Percentiles rank a stretch among this genome's conserved stretches.
Evolutionary conservation across 371 early-diverging fungal species (phyloP).

Genomic region (Rhizopus microsporus): DNA sequence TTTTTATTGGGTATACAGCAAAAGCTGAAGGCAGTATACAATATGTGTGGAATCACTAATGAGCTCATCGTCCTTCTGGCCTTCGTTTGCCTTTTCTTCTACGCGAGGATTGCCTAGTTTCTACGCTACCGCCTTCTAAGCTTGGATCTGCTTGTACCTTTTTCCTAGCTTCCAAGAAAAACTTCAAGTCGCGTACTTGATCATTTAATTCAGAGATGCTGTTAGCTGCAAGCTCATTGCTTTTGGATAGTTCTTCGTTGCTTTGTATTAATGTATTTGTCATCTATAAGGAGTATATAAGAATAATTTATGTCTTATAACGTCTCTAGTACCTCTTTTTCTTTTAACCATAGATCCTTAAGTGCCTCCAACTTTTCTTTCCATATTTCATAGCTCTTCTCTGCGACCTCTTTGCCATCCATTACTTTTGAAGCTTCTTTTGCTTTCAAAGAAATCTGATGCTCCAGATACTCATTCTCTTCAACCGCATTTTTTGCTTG

Average conservation of each 20-base stretch:
- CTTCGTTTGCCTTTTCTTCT: conserved; percentile 1
- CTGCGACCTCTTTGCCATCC: conserved; percentile 23
- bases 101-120: conserved; percentile 5
- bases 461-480: conserved; percentile 15
- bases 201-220: conserved; percentile 32
- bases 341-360: conserved; percentile 22
- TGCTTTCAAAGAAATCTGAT: conserved; percentile 6
- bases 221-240: conserved; percentile 21
- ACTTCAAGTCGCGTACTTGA: conserved; percentile 39
- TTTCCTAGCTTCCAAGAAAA: conserved; percentile 37
- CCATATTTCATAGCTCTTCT: conserved; percentile 24
- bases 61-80: neutral
- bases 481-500: conserved; percentile 15
- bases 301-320: neutral
- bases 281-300: conserved; percentile 9
- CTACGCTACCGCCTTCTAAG: conserved; percentile 31
- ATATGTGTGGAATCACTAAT: no score
- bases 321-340: conserved; percentile 25
- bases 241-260: conserved; percentile 19
- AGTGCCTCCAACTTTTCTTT: conserved; percentile 24
- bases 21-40: neutral
- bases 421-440: neutral
- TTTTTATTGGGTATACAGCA: neutral
- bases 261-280: conserved; percentile 22
- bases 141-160: conserved; percentile 33